Evolutionary conservation across 495 filamentous ascomycete genomes (phyloP), one percentile per base, ranked within the genome.

Genomic region (Rhypophila decipiens): DNA sequence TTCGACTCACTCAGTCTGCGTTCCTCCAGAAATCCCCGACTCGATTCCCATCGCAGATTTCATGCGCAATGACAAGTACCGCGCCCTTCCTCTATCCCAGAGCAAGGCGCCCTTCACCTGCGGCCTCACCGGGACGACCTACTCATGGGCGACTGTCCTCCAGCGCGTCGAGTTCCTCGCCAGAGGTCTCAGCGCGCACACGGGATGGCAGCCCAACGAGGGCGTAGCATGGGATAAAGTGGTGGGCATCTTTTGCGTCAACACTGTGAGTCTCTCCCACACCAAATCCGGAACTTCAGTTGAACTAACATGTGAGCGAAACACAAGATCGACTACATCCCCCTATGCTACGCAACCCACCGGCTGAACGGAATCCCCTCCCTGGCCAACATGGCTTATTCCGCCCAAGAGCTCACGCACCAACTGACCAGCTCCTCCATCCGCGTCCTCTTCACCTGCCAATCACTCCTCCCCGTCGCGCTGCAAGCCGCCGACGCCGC

Each of bases 21-120:
- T 8, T 11, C 15, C 15, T 8, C 23, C 4, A n/a, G 73, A 76
- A 83, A 24, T 73, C 84, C n/a, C n/a, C n/a, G n/a, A n/a, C n/a
- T n/a, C n/a, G n/a, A n/a, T n/a, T n/a, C n/a, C n/a, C n/a, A n/a
- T n/a, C n/a, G n/a, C n/a, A n/a, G n/a, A n/a, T n/a, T n/a, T n/a
- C n/a, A n/a, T n/a, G n/a, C n/a, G n/a, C n/a, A n/a, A n/a, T n/a
- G n/a, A n/a, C n/a, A n/a, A n/a, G n/a, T n/a, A n/a, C n/a, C n/a
- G n/a, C n/a, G n/a, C n/a, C n/a, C n/a, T n/a, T n/a, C n/a, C n/a
- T n/a, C n/a, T n/a, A n/a, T n/a, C n/a, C n/a, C n/a, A n/a, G n/a
- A n/a, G n/a, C 31, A 5, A 35, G 31, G 12, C 31, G 12, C 31
- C 31, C 3, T 35, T 35, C 5, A 35, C 31, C 2, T 35, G 31